Evolutionary conservation across 2,329 filamentous ascomycete species (phyloP).

Genomic region (Arachnomyces sp.): DNA sequence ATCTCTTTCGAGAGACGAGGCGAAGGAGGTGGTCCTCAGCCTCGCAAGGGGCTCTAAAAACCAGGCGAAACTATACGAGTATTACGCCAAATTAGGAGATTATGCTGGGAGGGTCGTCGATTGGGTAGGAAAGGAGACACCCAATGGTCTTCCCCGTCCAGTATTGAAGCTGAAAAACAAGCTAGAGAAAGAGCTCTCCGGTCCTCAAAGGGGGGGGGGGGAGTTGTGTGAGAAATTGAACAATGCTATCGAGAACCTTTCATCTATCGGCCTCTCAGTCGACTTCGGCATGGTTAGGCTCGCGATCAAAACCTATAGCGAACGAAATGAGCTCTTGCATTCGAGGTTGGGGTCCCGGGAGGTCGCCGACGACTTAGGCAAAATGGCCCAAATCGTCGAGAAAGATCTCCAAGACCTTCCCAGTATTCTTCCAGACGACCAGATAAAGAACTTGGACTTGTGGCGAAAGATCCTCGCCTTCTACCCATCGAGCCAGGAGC

Average conservation of each 20-base stretch:
- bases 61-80: background rate
- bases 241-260: slow-evolving; percentile 3
- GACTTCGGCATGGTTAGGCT: slow-evolving; percentile 9
- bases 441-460: background rate
- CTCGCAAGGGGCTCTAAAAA: background rate
- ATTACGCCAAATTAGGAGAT: slow-evolving; percentile 1
- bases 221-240: background rate
- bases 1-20: slow-evolving; percentile 4
- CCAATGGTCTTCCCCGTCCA: slow-evolving; percentile 1
- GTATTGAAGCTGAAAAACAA: slow-evolving; percentile 1
- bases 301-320: slow-evolving; percentile 8
- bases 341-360: slow-evolving; percentile 2
- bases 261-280: slow-evolving; percentile 5
- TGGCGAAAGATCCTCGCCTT: slow-evolving; percentile 5
- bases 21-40: slow-evolving; percentile 2
- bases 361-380: slow-evolving; percentile 1
- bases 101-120: slow-evolving; percentile 2
- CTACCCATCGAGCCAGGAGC: slow-evolving; percentile 4
- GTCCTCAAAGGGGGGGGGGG: background rate
- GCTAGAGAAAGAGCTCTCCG: slow-evolving; percentile 2
- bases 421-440: slow-evolving; percentile 1
- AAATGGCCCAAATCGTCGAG: background rate
- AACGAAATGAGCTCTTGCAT: slow-evolving; percentile 5
- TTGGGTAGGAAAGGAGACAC: slow-evolving; percentile 2
- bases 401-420: background rate